Percentiles rank a stretch among this genome's conserved stretches.
phyloP scores from a whole-genome alignment of 2,329 filamentous ascomycete genomes.

The Sporothrix protearum region DNA sequence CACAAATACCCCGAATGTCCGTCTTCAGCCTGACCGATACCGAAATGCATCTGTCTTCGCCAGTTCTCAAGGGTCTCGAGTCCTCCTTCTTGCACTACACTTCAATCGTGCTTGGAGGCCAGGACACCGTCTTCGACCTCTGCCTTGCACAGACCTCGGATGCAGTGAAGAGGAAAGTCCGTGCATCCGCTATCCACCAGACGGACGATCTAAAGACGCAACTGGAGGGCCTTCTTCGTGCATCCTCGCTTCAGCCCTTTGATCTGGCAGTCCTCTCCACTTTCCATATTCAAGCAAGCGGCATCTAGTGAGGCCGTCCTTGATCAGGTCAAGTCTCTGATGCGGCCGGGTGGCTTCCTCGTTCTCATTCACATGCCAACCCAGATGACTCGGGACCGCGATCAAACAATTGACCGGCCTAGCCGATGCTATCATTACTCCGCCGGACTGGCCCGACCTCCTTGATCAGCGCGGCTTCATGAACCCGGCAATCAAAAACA shows the following conservation, averaged over 20 bases:
- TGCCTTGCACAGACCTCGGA: not conserved
- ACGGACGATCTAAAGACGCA: not conserved
- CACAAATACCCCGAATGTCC: slow-evolving; percentile 42
- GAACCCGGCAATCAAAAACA: slow-evolving; percentile 32
- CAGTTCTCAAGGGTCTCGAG: slow-evolving; percentile 35
- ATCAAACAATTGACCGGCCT: not conserved
- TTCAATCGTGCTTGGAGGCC: not conserved
- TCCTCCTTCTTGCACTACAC: slow-evolving; percentile 32
- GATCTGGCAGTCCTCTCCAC: slow-evolving; percentile 34
- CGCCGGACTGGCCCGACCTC: slow-evolving; percentile 36
- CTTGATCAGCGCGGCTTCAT: slow-evolving; percentile 38
- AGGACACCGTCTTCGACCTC: not conserved
- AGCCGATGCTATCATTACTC: slow-evolving; percentile 27
- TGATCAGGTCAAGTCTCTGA: slow-evolving; percentile 26
- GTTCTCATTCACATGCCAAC: slow-evolving; percentile 33
- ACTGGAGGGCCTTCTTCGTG: not conserved
- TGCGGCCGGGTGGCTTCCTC: slow-evolving; percentile 36
- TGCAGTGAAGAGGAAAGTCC: not conserved
- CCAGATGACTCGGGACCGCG: not conserved
- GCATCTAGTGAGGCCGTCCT: slow-evolving; percentile 23
- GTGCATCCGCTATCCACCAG: not conserved
- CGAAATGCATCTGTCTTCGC: slow-evolving; percentile 33
- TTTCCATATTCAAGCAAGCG: slow-evolving; percentile 26
- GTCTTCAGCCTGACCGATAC: slow-evolving; percentile 39
- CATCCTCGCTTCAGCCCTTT: slow-evolving; percentile 17